Base-by-base conservation (phyloP, 805 yeast species). In the Kodamaea hsintzibuensis region DNA sequence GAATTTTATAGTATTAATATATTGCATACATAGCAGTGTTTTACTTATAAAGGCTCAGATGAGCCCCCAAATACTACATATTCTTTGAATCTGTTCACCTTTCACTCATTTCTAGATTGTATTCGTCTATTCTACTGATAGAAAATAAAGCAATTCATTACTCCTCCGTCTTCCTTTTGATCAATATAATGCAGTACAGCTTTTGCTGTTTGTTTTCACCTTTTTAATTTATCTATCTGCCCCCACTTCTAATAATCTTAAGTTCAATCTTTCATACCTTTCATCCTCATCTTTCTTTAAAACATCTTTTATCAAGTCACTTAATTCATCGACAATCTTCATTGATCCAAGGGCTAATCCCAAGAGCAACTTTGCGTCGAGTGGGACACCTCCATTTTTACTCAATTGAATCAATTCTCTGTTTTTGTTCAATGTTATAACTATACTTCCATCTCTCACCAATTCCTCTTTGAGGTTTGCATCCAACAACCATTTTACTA, bases 381-480 rank as follows among this genome's bases (percentile, higher is more conserved):
- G 82, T 6, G 92, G 89, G 46, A 89, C 73, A 0, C 97, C 98
- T 49, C 98, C 99, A 33, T 91, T 89, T 65, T 93, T 95, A 43
- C 88, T 80, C 27, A 95, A 78, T 67, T 95, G 99, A 48, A 96
- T 92, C 7, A 95, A 76, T 63, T 95, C 99, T 60, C 93, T 82
- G 66, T 93, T 93, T 61, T 88, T 90, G 68, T 95, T 95, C 54
- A 92, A 71, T 0, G 99, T 91, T 33, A 95, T 83, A 1, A 96
- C 89, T 70, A 93, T 76, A 2, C 83, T 81, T 19, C 98, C 96
- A 46, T 85, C 86, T 56, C 93, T 78, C 17, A 91, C 69, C 14
- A 78, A 68, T 64, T 92, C 97, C 70, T 93, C 99, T 49, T 83
- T 80, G 47, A 83, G 72, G 13, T 85, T 83, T 1, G 97, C 88